Base-by-base conservation (phyloP, 2,329 filamentous ascomycete genomes). In the Claviceps arundinis region DNA sequence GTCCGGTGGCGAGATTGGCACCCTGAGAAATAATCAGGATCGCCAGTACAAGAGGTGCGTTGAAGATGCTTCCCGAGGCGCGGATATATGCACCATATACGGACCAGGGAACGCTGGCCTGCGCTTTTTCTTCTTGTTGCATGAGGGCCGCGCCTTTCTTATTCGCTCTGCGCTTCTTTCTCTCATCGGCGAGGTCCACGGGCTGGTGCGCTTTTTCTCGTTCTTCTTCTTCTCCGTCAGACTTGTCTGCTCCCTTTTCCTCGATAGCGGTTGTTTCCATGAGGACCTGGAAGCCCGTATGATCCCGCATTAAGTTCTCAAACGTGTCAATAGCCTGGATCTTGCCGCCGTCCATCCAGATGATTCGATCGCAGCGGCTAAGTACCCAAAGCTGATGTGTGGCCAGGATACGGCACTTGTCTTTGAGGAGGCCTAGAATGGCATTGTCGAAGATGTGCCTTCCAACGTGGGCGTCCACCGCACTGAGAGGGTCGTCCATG, bases 351-450 rank as follows among this genome's bases (percentile, higher is more conserved):
- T 96, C 87, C 80, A 98, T 90, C 81, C 89, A 90, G 48, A 97
- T 82, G 57, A 97, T 91, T 37, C 91, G 79, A 64, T 97, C 91
- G 60, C 89, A 96, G 37, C 89, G 84, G 63, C 79, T 89, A 5
- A 97, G 77, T 5, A 97, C 90, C 73, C 94, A 93, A 14, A 97
- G 79, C 65, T 97, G 91, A 67, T 98, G 93, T 0, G 93, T 98
- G 1, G 91, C 93, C 37, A 98, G 74, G 37, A 97, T 85, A 19
- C 93, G 80, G 62, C 89, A 93, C 68, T 96, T 96, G 68, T 91
- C 79, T 60, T 86, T 87, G 51, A 97, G 74, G 9, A 97, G 74
- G 7, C 91, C 91, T 53, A 89, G 82, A 51, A 98, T 96, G 42
- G 91, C 91, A 55, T 95, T 84, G 66, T 97, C 91, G 71, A 97